phyloP scores from a whole-genome alignment of 2,329 filamentous ascomycete genomes.

The Penicillium brasilianum region DNA sequence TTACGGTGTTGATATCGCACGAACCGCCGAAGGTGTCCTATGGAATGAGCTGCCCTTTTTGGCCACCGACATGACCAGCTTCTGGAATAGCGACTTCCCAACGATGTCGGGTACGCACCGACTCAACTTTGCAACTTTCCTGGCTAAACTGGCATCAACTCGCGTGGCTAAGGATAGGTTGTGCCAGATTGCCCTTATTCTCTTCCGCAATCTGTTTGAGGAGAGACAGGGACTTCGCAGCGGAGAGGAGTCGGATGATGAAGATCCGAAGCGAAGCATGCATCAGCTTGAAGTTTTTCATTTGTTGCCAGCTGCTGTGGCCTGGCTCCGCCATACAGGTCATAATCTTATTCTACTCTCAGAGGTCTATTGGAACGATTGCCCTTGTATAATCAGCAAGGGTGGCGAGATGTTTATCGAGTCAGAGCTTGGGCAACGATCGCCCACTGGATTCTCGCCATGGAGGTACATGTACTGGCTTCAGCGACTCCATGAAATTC shows the following conservation, averaged over 20 bases:
- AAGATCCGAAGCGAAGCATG: slow-evolving; percentile 15
- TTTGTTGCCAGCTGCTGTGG: slow-evolving; percentile 24
- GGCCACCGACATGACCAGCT: slow-evolving; percentile 29
- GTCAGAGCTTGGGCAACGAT: slow-evolving; percentile 32
- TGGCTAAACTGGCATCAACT: slow-evolving; percentile 33
- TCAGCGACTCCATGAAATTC: slow-evolving; percentile 32
- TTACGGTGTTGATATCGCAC: slow-evolving; percentile 30
- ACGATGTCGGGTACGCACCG: slow-evolving; percentile 28
- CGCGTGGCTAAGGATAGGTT: slow-evolving; percentile 28
- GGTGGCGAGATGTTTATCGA: slow-evolving; percentile 27
- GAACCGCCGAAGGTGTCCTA: slow-evolving; percentile 30
- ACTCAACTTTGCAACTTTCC: slow-evolving; percentile 28
- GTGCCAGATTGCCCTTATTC: slow-evolving; percentile 27
- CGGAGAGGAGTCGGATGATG: slow-evolving; percentile 23
- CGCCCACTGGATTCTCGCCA: slow-evolving; percentile 29
- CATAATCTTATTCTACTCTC: slow-evolving; percentile 29
- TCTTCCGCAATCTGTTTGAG: slow-evolving; percentile 30
- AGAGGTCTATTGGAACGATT: slow-evolving; percentile 29
- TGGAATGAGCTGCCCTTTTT: slow-evolving; percentile 35
- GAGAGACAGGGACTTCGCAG: slow-evolving; percentile 19
- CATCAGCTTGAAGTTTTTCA: slow-evolving; percentile 21
- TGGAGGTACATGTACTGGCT: slow-evolving; percentile 38
- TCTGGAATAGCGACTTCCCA: too few relatives aligned
- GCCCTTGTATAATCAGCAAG: slow-evolving; percentile 22
- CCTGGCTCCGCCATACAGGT: slow-evolving; percentile 24